These are phyloP conservation scores for Lactarius hatsudake DNA, from an alignment of 768 basidiomycete genomes.

Conservation along the genomic window DNA sequence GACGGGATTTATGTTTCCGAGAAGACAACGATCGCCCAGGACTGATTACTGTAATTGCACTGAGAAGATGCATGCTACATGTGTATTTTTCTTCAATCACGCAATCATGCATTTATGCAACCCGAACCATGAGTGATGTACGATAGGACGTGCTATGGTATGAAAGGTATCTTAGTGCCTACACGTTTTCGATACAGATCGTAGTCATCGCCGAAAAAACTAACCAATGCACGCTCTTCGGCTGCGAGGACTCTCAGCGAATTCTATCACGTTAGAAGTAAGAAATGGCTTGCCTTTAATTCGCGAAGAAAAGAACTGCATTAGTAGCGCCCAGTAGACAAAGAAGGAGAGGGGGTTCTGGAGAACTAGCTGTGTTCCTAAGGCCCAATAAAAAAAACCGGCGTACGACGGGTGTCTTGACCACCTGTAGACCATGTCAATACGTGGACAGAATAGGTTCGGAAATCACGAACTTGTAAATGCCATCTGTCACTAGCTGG, in stretches of 20 bases:
- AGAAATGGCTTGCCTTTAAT: conserved; percentile 61
- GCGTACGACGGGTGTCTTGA: conserved; percentile 95
- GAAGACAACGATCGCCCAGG: conserved; percentile 56
- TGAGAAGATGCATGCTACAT: conserved; percentile 30
- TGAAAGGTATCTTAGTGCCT: conserved; percentile 86
- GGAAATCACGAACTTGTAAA: conserved; percentile 68
- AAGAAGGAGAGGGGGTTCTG: conserved; percentile 80
- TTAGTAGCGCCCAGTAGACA: conserved; percentile 64
- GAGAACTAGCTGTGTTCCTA: conserved; percentile 89
- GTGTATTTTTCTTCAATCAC: conserved; percentile 33
- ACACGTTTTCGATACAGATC: conserved; percentile 69
- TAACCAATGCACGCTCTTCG: conserved; percentile 76
- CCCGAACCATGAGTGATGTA: background rate
- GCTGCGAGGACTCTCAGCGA: conserved; percentile 41
- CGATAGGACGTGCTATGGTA: conserved; percentile 45
- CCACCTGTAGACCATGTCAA: conserved; percentile 47
- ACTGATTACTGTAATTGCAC: background rate
- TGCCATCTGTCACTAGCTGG: conserved; percentile 78
- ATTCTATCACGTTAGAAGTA: background rate
- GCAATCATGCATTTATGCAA: conserved; percentile 27
- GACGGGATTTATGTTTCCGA: conserved; percentile 92
- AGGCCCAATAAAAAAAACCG: conserved; percentile 97
- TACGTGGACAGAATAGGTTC: background rate
- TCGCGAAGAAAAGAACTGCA: conserved; percentile 82
- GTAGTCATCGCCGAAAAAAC: conserved; percentile 91